phyloP scores from a whole-genome alignment of 768 basidiomycete species.

The Sistotremastrum suecicum region DNA sequence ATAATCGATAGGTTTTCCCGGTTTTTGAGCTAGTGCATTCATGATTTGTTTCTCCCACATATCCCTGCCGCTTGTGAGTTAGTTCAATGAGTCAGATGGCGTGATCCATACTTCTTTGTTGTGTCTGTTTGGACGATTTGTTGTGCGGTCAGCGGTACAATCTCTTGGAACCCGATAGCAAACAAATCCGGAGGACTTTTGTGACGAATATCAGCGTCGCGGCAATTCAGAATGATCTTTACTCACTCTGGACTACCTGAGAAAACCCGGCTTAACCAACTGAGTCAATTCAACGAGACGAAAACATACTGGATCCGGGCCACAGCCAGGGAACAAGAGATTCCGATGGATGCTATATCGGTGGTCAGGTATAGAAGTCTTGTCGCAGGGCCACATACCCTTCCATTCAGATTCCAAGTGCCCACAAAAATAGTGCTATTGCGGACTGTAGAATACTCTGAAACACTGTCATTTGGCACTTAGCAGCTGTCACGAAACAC shows the following conservation, averaged over 20 bases:
- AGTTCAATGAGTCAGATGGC: neutral
- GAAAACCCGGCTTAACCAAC: neutral
- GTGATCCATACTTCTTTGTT: slow-evolving; percentile 53
- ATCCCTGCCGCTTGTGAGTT: slow-evolving; percentile 32
- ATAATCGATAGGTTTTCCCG: slow-evolving; percentile 58
- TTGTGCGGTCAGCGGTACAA: slow-evolving; percentile 94
- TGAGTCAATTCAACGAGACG: neutral
- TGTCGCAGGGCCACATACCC: slow-evolving; percentile 29
- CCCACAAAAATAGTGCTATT: slow-evolving; percentile 70
- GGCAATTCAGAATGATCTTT: neutral
- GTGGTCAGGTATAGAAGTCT: slow-evolving; percentile 1
- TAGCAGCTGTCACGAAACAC: neutral
- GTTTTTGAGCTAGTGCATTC: slow-evolving; percentile 60
- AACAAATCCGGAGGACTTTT: slow-evolving; percentile 45
- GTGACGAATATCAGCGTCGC: no score
- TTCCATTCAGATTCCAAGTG: slow-evolving; percentile 94
- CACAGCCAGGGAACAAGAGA: slow-evolving; percentile 84
- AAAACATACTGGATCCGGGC: slow-evolving; percentile 57
- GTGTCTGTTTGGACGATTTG: slow-evolving; percentile 95
- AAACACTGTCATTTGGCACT: slow-evolving; percentile 27
- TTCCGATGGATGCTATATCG: slow-evolving; percentile 54
- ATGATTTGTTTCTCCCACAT: slow-evolving; percentile 78
- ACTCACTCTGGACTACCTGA: slow-evolving; percentile 8
- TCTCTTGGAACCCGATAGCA: slow-evolving; percentile 89
- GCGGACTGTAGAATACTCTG: slow-evolving; percentile 74